Percentiles rank a stretch among this genome's conserved stretches.
phyloP scores from a whole-genome alignment of 345 rosid genomes.

The Euclidium syriacum region DNA sequence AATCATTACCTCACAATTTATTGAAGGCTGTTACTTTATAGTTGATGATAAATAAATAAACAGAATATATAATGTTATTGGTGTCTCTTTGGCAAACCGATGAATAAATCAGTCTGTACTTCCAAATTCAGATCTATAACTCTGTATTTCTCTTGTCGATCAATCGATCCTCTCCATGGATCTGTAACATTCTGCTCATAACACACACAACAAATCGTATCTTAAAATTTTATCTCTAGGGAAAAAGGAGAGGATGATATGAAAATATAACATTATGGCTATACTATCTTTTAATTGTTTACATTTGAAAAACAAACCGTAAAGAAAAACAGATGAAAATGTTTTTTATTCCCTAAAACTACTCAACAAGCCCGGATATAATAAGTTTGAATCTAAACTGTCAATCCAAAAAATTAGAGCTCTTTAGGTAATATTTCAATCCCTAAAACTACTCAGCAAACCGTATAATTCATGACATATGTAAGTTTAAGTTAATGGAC shows the following conservation, averaged over 20 bases:
- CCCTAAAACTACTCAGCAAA: neutral
- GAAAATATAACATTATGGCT: no score
- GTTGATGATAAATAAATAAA: neutral
- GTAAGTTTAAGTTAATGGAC: neutral
- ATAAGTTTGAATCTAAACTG: neutral
- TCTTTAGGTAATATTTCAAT: neutral
- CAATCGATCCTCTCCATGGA: slow-evolving; percentile 21
- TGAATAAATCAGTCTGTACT: slow-evolving; percentile 25
- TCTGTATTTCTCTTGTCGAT: slow-evolving; percentile 13
- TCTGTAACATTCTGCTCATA: slow-evolving; percentile 16
- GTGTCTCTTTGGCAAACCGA: slow-evolving; percentile 22
- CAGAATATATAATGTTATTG: neutral
- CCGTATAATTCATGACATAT: neutral
- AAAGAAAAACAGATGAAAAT: no score
- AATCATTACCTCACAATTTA: neutral
- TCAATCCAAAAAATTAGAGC: neutral
- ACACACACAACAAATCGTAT: no score
- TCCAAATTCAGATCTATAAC: slow-evolving; percentile 27
- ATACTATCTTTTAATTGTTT: no score
- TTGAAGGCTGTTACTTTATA: neutral
- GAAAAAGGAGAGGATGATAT: no score
- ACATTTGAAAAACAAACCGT: no score
- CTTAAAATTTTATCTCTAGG: no score
- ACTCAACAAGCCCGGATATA: neutral
- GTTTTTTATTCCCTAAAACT: no score